Conservation (phyloP, 352 stramenopile species). For the Phytophthora rubi region DNA sequence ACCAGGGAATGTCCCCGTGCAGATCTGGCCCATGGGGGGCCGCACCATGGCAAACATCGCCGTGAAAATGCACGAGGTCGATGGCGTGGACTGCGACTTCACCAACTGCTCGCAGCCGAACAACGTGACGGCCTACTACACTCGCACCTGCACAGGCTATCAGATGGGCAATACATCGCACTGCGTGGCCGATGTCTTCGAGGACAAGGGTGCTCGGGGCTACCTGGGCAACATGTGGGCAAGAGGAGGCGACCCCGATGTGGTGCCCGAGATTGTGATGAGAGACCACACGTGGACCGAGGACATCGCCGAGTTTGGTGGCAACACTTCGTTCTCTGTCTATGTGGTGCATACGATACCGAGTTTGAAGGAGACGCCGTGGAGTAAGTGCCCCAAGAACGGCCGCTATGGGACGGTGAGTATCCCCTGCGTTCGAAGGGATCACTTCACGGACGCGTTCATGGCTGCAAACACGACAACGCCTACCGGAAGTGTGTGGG, state of each 20-base stretch:
- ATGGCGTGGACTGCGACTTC: slow-evolving; percentile 17
- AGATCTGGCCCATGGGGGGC: slow-evolving; percentile 28
- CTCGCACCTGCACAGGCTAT: slow-evolving; percentile 30
- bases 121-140: slow-evolving; percentile 11
- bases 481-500: slow-evolving; percentile 14
- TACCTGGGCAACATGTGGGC: slow-evolving; percentile 39
- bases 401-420: slow-evolving; percentile 19
- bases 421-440: slow-evolving; percentile 20
- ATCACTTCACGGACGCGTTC: slow-evolving; percentile 5
- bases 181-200: slow-evolving; percentile 36
- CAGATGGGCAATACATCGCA: slow-evolving; percentile 40
- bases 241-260: slow-evolving; percentile 19
- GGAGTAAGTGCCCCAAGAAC: slow-evolving; percentile 10
- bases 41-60: slow-evolving; percentile 37
- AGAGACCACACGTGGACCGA: slow-evolving; percentile 29
- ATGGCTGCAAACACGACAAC: slow-evolving; percentile 18
- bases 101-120: slow-evolving; percentile 39
- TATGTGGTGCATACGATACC: slow-evolving; percentile 32
- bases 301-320: slow-evolving; percentile 3
- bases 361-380: slow-evolving; percentile 12
- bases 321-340: slow-evolving; percentile 18
- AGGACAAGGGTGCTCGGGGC: neutral
- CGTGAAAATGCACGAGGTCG: slow-evolving; percentile 18
- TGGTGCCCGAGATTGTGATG: slow-evolving; percentile 25
- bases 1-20: slow-evolving; percentile 12